A percentile compares a stretch with the other conserved stretches of the same genome.
These are phyloP conservation scores for Rhizopus stolonifer DNA, from an alignment of 371 early-diverging fungal genomes.

Conservation along the genomic window DNA sequence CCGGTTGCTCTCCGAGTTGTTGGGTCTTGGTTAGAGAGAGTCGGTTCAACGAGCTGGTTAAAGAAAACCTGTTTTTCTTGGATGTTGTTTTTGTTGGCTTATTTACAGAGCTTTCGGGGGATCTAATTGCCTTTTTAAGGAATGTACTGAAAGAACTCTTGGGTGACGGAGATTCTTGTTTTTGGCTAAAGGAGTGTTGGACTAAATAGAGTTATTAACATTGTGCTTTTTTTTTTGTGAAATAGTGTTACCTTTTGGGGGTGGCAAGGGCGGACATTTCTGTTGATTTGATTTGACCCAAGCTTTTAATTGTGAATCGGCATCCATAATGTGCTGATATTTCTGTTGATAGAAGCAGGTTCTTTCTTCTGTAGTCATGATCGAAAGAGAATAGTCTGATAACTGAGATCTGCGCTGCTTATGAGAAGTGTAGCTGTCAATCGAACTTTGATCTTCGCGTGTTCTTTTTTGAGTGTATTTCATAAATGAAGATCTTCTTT, in stretches of 20 bases:
- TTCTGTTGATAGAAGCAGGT: constrained; percentile 17
- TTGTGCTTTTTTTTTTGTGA: neutral
- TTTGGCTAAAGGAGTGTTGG: no score
- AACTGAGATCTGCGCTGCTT: neutral
- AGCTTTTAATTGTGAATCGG: constrained; percentile 9
- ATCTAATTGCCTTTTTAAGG: constrained; percentile 20
- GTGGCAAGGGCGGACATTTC: constrained; percentile 7
- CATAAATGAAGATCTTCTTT: neutral
- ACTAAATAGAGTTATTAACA: no score
- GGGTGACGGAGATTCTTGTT: constrained; percentile 2
- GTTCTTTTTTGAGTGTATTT: neutral
- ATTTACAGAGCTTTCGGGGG: neutral
- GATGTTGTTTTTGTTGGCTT: neutral
- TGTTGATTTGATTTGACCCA: constrained; percentile 18
- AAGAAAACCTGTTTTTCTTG: constrained; percentile 6
- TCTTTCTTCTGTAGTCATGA: constrained; percentile 10
- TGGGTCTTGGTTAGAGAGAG: constrained; percentile 6
- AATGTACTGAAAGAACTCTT: constrained; percentile 23
- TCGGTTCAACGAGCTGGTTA: constrained; percentile 16
- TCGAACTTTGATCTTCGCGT: neutral
- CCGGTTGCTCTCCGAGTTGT: neutral
- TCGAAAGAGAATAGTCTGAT: neutral
- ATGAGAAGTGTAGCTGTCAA: no score
- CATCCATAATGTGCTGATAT: constrained; percentile 13
- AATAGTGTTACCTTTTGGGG: constrained; percentile 13